A percentile compares a stretch with the other conserved stretches of the same genome.
These are phyloP conservation scores for Phialophora verrucosa DNA, from an alignment of 2,329 filamentous ascomycete species.

Conservation along the genomic window DNA sequence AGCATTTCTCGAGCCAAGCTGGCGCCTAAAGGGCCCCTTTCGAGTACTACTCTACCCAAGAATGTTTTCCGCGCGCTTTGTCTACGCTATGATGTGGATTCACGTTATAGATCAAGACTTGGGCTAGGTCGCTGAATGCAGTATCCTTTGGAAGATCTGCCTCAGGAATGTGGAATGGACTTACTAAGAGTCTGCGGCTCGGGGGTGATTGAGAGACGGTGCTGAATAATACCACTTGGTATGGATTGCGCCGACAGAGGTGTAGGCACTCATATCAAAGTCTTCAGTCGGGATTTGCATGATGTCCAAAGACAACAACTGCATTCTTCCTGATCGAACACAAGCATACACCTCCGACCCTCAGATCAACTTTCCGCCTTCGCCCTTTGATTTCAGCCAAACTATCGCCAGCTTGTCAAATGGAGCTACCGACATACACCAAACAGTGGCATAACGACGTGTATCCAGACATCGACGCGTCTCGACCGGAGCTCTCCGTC, in stretches of 20 bases:
- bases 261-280: neutral
- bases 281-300: neutral
- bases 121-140: neutral
- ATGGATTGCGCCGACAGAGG: neutral
- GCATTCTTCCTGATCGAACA: neutral
- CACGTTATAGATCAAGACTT: neutral
- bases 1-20: neutral
- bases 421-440: constrained; percentile 41
- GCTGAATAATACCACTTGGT: neutral
- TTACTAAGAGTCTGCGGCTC: neutral
- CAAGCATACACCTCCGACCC: neutral
- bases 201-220: neutral
- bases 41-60: neutral
- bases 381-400: neutral
- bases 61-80: neutral
- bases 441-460: constrained; percentile 45
- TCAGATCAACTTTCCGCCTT: neutral
- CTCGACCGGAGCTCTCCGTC: constrained; percentile 41
- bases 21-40: neutral
- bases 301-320: neutral
- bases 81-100: neutral
- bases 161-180: neutral
- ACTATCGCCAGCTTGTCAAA: neutral
- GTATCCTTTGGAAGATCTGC: neutral
- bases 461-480: constrained; percentile 51